Conservation (phyloP, 345 rosid species). For the Excoecaria cochinchinensis region DNA sequence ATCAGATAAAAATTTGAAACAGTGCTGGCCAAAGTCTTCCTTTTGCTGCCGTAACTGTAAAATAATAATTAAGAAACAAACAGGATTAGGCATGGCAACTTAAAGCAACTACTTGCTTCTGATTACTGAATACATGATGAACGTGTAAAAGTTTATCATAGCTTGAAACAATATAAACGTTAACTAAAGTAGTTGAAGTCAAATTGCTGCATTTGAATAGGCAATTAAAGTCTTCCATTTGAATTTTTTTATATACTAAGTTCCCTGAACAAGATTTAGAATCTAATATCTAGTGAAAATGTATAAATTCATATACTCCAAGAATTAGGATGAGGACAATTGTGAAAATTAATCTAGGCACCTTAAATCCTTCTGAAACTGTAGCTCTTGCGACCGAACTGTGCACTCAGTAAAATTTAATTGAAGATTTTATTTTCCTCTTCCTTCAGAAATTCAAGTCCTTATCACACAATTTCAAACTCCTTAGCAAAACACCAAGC, state of each 20-base stretch:
- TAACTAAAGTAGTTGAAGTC: neutral
- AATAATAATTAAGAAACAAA: conserved; percentile 14
- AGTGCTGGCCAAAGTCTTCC: conserved; percentile 62
- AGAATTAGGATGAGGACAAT: neutral
- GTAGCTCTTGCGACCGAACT: neutral
- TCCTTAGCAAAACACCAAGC: neutral
- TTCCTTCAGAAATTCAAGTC: neutral
- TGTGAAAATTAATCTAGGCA: neutral
- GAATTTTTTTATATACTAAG: neutral
- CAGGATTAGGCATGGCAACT: conserved; percentile 14
- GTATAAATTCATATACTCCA: neutral
- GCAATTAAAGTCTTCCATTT: neutral
- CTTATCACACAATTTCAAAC: neutral
- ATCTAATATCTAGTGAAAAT: neutral
- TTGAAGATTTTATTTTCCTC: neutral
- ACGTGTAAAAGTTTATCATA: neutral
- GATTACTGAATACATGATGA: neutral
- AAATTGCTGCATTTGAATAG: neutral
- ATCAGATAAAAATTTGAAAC: conserved; percentile 68
- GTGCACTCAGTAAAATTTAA: neutral
- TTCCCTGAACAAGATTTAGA: neutral
- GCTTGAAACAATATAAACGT: neutral
- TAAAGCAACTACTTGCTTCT: neutral
- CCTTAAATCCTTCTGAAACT: neutral
- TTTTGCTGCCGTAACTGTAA: conserved; percentile 84